phyloP scores from a whole-genome alignment of 495 filamentous ascomycete species.

The Recurvomyces mirabilis region DNA sequence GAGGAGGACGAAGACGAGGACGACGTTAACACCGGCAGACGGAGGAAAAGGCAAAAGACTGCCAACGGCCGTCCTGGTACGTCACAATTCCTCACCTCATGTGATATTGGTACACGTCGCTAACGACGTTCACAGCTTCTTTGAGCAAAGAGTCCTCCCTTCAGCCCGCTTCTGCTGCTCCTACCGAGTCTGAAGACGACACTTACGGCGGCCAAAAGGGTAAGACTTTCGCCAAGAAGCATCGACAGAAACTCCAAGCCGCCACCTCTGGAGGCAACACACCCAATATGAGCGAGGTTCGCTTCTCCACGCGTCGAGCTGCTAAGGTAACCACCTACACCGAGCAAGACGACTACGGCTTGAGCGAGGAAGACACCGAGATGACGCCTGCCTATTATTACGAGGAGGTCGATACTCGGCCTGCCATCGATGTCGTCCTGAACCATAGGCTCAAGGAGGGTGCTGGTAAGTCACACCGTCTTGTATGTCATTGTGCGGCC shows the following conservation, averaged over 20 bases:
- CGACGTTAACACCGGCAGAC: conserved; percentile 36
- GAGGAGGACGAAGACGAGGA: conserved; percentile 63
- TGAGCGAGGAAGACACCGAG: conserved; percentile 31
- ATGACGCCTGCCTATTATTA: conserved; percentile 26
- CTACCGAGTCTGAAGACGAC: conserved; percentile 48
- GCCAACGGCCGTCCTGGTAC: conserved; percentile 29
- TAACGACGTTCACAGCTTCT: conserved; percentile 42
- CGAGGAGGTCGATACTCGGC: conserved; percentile 48
- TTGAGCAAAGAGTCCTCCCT: conserved; percentile 47
- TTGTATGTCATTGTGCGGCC: not conserved
- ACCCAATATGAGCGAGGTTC: conserved; percentile 57
- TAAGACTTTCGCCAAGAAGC: conserved; percentile 56
- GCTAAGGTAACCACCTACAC: conserved; percentile 76
- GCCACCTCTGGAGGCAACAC: conserved; percentile 38
- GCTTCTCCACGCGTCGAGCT: conserved; percentile 83
- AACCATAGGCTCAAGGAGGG: conserved; percentile 71
- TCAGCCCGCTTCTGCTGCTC: conserved; percentile 42
- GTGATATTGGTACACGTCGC: no score
- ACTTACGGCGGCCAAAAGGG: conserved; percentile 65
- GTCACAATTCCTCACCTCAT: no score
- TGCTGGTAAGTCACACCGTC: conserved; percentile 35
- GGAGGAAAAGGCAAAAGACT: conserved; percentile 36
- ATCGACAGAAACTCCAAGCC: conserved; percentile 55
- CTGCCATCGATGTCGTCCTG: conserved; percentile 80
- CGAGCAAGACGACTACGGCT: conserved; percentile 57